Conservation (phyloP, 2,329 filamentous ascomycete species). For the Parastagonospora nodorum region DNA sequence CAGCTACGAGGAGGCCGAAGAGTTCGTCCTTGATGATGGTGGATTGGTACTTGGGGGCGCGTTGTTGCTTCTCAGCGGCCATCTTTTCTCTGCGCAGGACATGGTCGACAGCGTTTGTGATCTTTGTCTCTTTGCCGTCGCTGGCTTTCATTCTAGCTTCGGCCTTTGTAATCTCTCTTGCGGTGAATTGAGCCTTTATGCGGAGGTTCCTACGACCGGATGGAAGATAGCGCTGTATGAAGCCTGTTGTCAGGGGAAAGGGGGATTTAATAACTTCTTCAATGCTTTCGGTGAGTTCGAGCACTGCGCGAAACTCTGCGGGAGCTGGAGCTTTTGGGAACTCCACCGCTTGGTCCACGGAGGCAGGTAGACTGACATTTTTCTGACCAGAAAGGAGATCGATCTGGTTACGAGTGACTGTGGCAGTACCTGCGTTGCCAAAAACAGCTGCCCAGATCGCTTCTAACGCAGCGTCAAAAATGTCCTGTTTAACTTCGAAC, state of each 20-base stretch:
- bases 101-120: slow-evolving; percentile 17
- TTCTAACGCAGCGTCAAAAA: slow-evolving; percentile 26
- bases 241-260: slow-evolving; percentile 2
- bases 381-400: slow-evolving; percentile 3
- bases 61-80: slow-evolving; percentile 5
- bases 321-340: slow-evolving; percentile 5
- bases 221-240: background rate
- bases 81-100: slow-evolving; percentile 13
- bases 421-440: slow-evolving; percentile 7
- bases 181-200: slow-evolving; percentile 1
- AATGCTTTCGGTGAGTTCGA: slow-evolving; percentile 10
- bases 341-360: slow-evolving; percentile 2
- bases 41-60: slow-evolving; percentile 8
- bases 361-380: background rate
- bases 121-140: slow-evolving; percentile 1
- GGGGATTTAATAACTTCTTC: slow-evolving; percentile 6
- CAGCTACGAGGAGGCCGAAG: slow-evolving; percentile 47
- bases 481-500: slow-evolving; percentile 38
- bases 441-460: slow-evolving; percentile 20
- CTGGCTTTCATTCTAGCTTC: slow-evolving; percentile 6
- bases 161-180: slow-evolving; percentile 8
- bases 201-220: background rate
- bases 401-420: slow-evolving; percentile 12
- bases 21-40: slow-evolving; percentile 19
- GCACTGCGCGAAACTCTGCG: slow-evolving; percentile 10